phyloP scores from a whole-genome alignment of 306 rosid genomes.

The Medicago ruthenica region DNA sequence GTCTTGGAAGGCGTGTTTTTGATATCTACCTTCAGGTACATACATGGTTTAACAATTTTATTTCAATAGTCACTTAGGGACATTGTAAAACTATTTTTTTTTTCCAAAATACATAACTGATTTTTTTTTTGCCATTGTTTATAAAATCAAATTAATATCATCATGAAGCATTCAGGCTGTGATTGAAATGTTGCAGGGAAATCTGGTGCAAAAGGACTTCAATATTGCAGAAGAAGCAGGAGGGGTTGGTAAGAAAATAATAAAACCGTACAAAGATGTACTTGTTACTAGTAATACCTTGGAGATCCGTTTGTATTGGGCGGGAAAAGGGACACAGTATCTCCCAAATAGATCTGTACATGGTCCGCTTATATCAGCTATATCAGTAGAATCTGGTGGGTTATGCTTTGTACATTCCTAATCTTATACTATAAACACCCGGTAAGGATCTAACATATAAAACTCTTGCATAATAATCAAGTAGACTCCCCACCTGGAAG shows the following conservation, averaged over 20 bases:
- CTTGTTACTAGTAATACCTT: too few species aligned
- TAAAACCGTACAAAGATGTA: too few species aligned
- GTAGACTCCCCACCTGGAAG: too few species aligned
- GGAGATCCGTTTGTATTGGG: too few species aligned
- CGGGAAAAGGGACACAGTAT: too few species aligned
- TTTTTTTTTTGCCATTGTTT: neutral
- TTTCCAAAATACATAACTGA: neutral
- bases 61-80: neutral
- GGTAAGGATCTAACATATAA: constrained; percentile 21
- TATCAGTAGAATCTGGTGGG: constrained; percentile 42
- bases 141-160: neutral
- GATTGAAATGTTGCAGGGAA: too few species aligned
- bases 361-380: too few species aligned
- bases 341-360: too few species aligned
- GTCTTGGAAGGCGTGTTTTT: constrained; percentile 64
- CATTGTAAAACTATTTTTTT: neutral
- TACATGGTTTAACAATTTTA: neutral
- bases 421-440: neutral
- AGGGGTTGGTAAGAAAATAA: too few species aligned
- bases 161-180: neutral
- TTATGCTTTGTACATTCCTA: constrained; percentile 17
- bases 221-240: too few species aligned
- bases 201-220: too few species aligned
- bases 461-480: too few species aligned
- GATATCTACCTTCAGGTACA: constrained; percentile 62